Percentiles rank a stretch among this genome's conserved stretches.
Evolutionary conservation across 2,329 filamentous ascomycete species (phyloP).

Genomic region (Colletotrichum spinosum): DNA sequence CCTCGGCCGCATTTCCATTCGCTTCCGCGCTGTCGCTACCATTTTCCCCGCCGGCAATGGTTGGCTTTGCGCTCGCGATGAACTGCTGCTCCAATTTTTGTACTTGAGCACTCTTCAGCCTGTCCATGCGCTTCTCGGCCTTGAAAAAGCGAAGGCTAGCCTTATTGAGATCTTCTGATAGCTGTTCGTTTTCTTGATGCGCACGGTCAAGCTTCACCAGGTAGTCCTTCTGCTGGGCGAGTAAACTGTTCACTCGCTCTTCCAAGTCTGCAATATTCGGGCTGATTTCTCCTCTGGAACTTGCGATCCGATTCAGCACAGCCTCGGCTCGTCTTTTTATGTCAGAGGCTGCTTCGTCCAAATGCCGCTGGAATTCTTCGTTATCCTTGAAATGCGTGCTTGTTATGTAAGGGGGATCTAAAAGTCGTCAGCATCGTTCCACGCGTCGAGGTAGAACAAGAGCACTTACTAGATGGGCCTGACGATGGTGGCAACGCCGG

Average conservation of each 20-base stretch:
- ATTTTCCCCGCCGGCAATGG: conserved; percentile 63
- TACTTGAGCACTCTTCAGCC: conserved; percentile 88
- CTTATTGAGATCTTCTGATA: conserved; percentile 87
- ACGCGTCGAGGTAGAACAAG: conserved; percentile 2
- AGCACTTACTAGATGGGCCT: conserved; percentile 32
- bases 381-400: conserved; percentile 72
- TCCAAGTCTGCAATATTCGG: conserved; percentile 81
- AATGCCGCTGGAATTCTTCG: conserved; percentile 82
- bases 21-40: conserved; percentile 66
- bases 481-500: conserved; percentile 55
- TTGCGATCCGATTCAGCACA: conserved; percentile 70
- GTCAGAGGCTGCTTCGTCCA: conserved; percentile 79
- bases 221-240: conserved; percentile 86
- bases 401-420: conserved; percentile 68
- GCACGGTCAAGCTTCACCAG: conserved; percentile 81
- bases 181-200: conserved; percentile 81
- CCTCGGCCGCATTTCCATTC: conserved; percentile 70
- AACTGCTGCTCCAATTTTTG: conserved; percentile 94
- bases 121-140: conserved; percentile 93
- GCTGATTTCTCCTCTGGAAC: conserved; percentile 64
- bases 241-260: conserved; percentile 76
- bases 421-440: conserved; percentile 42
- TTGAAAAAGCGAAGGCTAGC: conserved; percentile 94
- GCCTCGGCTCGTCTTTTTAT: conserved; percentile 81
- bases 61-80: conserved; percentile 70